Evolutionary conservation across 2,329 filamentous ascomycete genomes (phyloP), one percentile per base, ranked within the genome.

Genomic region (Fusarium poae): DNA sequence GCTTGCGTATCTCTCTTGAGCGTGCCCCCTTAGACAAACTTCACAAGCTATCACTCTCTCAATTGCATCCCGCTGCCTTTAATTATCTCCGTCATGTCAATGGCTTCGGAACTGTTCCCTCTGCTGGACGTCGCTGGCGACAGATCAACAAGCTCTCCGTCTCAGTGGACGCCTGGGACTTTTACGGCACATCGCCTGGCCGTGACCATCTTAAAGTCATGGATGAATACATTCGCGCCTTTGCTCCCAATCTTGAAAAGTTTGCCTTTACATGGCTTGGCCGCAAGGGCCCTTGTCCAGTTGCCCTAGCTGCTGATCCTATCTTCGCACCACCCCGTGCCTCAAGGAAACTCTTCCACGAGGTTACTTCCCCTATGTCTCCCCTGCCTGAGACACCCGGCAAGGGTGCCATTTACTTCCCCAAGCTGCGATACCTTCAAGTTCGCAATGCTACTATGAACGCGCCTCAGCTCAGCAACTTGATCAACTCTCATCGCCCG

Each of bases 1-100:
- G 92, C 68, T 81, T 97, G 57, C 91, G 93, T 68, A 93, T 97
- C 68, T 91, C 94, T 15, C 81, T 97, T 30, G 94, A 97, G 81
- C 87, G 90, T 55, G 88, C 90, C 12, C 87, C 89, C 2, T 81
- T 96, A 49, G 82, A 82, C 51, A 85, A 84, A 60, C 85, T 97
- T 16, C 82, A 85, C 67, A 90, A 90, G 63, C 84, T 97, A 5
- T 91, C 91, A 1, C 85, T 97, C 3, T 86, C 88, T 15, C 88
- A 88, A 3, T 86, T 97, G 12, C 93, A 97, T 72, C 89, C 92
- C 0, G 86, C 88, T 2, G 91, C 91, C 10, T 88, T 97, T 52
- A 85, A 91, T 71, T 95, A 96, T 76, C 85, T 97, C 21, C 90
- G 92, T 54, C 91, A 93, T 67, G 83, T 88, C 67, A 85, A 89